Percentiles rank a stretch among this genome's conserved stretches.
These are phyloP conservation scores for Neurospora sp. DNA, from an alignment of 495 filamentous ascomycete species.

Conservation along the genomic window DNA sequence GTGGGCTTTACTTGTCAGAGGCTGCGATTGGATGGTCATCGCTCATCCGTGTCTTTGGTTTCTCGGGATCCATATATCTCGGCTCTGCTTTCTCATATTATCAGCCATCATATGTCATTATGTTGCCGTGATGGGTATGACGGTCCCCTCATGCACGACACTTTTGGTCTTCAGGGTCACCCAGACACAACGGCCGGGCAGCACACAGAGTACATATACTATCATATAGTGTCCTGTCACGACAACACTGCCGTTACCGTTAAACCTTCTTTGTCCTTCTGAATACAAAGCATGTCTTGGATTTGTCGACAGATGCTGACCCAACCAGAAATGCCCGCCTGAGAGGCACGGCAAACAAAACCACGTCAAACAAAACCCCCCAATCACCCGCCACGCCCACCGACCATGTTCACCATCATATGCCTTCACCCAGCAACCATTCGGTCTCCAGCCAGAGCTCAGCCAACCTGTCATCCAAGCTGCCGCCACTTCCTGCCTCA, in stretches of 20 bases:
- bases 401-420: slow-evolving; percentile 19
- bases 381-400: slow-evolving; percentile 20
- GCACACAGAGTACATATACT: not conserved
- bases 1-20: not conserved
- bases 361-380: slow-evolving; percentile 29
- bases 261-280: not conserved
- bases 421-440: slow-evolving; percentile 32
- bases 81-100: slow-evolving; percentile 3
- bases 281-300: not conserved
- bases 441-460: slow-evolving; percentile 37
- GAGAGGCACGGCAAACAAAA: slow-evolving; percentile 33
- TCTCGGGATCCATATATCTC: not conserved
- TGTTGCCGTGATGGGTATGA: not conserved
- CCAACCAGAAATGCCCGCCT: slow-evolving; percentile 35
- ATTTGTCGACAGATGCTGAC: slow-evolving; percentile 17
- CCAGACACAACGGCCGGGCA: not conserved
- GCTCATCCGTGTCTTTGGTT: no score
- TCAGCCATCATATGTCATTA: not conserved
- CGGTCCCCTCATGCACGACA: not conserved
- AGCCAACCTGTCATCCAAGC: slow-evolving; percentile 38
- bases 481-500: slow-evolving; percentile 42
- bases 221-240: not conserved
- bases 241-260: not conserved
- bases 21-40: not conserved
- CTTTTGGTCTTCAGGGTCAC: not conserved